These are phyloP conservation scores for Amphirosellinia nigrospora DNA, from an alignment of 495 filamentous ascomycete species.

Conservation along the genomic window DNA sequence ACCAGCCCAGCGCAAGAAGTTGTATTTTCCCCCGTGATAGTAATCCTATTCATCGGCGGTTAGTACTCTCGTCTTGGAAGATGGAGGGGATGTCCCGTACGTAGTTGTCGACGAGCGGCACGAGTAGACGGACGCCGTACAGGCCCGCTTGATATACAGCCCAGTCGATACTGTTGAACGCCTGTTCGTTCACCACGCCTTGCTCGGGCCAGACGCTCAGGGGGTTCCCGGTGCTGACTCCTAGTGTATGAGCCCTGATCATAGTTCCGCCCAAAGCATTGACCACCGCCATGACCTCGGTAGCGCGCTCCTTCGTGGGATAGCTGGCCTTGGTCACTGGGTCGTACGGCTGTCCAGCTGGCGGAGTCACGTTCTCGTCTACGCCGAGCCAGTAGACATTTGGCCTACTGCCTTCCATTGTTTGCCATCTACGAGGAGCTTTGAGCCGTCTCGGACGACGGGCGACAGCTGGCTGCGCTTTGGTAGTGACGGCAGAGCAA, in stretches of 20 bases:
- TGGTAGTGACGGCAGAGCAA: neutral
- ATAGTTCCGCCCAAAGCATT: slow-evolving; percentile 58
- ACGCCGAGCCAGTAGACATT: slow-evolving; percentile 66
- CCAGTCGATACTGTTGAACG: slow-evolving; percentile 61
- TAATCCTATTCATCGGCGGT: slow-evolving; percentile 49
- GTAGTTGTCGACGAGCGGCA: slow-evolving; percentile 58
- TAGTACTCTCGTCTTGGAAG: neutral
- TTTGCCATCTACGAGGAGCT: slow-evolving; percentile 49
- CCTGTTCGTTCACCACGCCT: slow-evolving; percentile 53
- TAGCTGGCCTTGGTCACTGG: slow-evolving; percentile 56
- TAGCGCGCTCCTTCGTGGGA: slow-evolving; percentile 59
- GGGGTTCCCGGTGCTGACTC: slow-evolving; percentile 60
- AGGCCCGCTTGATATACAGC: slow-evolving; percentile 58
- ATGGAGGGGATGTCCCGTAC: slow-evolving; percentile 28
- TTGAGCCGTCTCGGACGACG: slow-evolving; percentile 50
- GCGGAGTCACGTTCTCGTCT: slow-evolving; percentile 62
- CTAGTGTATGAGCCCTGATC: slow-evolving; percentile 61
- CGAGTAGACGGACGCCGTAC: slow-evolving; percentile 55
- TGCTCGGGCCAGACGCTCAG: slow-evolving; percentile 53
- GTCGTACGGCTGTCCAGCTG: slow-evolving; percentile 56
- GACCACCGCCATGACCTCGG: slow-evolving; percentile 59
- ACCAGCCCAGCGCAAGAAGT: slow-evolving; percentile 59
- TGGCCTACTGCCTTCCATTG: slow-evolving; percentile 58
- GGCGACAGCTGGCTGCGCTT: slow-evolving; percentile 23
- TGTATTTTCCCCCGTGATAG: slow-evolving; percentile 65